phyloP scores from a whole-genome alignment of 1,284 basidiomycete species.

The Binderoboletus segoi region DNA sequence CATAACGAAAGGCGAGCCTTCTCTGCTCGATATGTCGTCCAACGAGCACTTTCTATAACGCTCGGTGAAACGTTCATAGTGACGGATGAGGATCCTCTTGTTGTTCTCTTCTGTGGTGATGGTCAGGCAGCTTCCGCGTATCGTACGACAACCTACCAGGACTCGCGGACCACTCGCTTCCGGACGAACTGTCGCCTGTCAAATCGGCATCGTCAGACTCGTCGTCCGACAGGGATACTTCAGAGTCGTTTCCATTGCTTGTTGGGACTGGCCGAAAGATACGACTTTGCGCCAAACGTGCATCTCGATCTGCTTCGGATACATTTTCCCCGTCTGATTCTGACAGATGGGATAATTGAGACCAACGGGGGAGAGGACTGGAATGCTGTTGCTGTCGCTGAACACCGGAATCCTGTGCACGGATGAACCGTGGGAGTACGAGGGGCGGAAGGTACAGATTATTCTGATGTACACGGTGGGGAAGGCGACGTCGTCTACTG shows the following conservation, averaged over 20 bases:
- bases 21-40: slow-evolving; percentile 37
- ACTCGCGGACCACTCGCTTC: slow-evolving; percentile 57
- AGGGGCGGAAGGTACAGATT: slow-evolving; percentile 63
- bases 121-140: slow-evolving; percentile 11
- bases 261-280: slow-evolving; percentile 40
- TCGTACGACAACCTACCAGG: slow-evolving; percentile 23
- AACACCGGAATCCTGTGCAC: not conserved
- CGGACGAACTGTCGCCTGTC: slow-evolving; percentile 54
- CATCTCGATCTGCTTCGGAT: slow-evolving; percentile 67
- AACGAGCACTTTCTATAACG: slow-evolving; percentile 35
- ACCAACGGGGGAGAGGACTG: slow-evolving; percentile 21
- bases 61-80: slow-evolving; percentile 32
- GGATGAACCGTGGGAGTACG: slow-evolving; percentile 38
- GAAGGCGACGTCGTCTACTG: slow-evolving; percentile 5
- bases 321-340: slow-evolving; percentile 68
- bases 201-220: slow-evolving; percentile 77
- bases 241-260: slow-evolving; percentile 43
- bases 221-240: slow-evolving; percentile 61
- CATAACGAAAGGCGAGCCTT: slow-evolving; percentile 42
- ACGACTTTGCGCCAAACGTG: slow-evolving; percentile 64
- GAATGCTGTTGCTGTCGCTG: slow-evolving; percentile 9
- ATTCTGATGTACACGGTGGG: slow-evolving; percentile 42
- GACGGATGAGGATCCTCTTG: slow-evolving; percentile 20
- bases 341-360: slow-evolving; percentile 43
- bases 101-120: slow-evolving; percentile 18